Conservation (phyloP, 129 eudicot genomes). For the Flaveria sonorensis region DNA sequence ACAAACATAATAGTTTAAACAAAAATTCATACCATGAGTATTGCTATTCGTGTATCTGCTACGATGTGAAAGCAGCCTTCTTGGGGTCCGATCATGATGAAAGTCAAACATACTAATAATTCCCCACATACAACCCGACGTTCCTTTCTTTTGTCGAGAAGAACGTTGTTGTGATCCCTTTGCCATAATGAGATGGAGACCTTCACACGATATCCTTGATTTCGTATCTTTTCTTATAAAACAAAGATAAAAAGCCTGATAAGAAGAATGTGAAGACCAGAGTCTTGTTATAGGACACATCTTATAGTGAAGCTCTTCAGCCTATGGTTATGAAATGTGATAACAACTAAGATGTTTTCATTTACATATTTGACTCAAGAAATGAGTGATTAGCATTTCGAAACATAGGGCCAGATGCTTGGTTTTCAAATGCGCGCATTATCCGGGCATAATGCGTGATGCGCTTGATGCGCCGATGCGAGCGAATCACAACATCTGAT, state of each 20-base stretch:
- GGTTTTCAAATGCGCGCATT: too few relatives aligned
- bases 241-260: conserved; percentile 29
- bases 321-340: not conserved
- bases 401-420: not conserved
- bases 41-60: conserved; percentile 37
- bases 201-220: conserved; percentile 14
- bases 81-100: conserved; percentile 64
- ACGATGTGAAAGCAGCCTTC: conserved; percentile 65
- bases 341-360: not conserved
- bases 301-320: not conserved
- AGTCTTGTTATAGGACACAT: not conserved
- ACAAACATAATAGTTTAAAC: not conserved
- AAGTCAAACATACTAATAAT: conserved; percentile 77
- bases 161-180: conserved; percentile 64
- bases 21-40: conserved; percentile 49
- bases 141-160: conserved; percentile 54
- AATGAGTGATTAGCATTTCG: not conserved
- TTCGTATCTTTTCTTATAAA: conserved; percentile 19
- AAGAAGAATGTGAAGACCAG: conserved; percentile 1
- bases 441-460: too few relatives aligned
- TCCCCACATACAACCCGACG: conserved; percentile 83
- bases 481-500: too few relatives aligned
- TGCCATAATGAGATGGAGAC: conserved; percentile 47
- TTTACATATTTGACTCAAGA: not conserved
- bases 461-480: too few relatives aligned